A percentile compares a stretch with the other conserved stretches of the same genome.
Conservation (phyloP, 495 filamentous ascomycete species). For the Haplographium delicatum region DNA sequence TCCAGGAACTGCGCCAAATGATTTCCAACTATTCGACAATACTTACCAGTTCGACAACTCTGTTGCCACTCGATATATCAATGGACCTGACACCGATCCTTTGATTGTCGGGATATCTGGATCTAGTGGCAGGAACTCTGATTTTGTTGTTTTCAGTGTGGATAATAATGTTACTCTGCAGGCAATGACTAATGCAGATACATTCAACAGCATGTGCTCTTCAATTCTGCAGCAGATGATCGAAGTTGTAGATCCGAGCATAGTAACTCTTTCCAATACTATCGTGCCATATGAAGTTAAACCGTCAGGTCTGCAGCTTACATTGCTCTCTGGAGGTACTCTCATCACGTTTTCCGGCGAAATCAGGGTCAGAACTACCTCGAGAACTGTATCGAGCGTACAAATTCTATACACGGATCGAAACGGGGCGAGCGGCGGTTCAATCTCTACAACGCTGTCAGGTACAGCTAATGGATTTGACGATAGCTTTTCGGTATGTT, state of each 20-base stretch:
- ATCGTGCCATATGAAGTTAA: conserved; percentile 56
- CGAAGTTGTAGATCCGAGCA: conserved; percentile 46
- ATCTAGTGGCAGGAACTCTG: conserved; percentile 37
- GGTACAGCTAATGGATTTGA: conserved; percentile 52
- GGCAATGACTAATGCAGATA: conserved; percentile 36
- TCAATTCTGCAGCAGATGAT: conserved; percentile 54
- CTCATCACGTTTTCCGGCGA: conserved; percentile 33
- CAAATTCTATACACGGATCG: conserved; percentile 33
- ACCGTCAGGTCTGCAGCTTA: conserved; percentile 42
- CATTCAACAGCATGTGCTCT: conserved; percentile 43
- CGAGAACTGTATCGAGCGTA: conserved; percentile 27
- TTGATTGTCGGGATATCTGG: conserved; percentile 45
- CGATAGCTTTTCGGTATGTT: conserved; percentile 49
- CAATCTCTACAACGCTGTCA: conserved; percentile 34
- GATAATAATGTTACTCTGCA: conserved; percentile 53
- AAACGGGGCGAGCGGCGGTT: conserved; percentile 28
- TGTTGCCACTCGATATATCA: conserved; percentile 51
- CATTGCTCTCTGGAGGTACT: conserved; percentile 30
- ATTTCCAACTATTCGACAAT: conserved; percentile 36
- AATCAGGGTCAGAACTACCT: conserved; percentile 36
- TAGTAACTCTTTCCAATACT: conserved; percentile 42
- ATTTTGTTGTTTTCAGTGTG: conserved; percentile 50
- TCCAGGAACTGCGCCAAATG: conserved; percentile 38
- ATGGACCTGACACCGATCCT: conserved; percentile 46
- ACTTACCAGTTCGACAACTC: conserved; percentile 48